Base-by-base conservation (phyloP, 2,329 filamentous ascomycete species). In the Arthrobotrys musiformis region DNA sequence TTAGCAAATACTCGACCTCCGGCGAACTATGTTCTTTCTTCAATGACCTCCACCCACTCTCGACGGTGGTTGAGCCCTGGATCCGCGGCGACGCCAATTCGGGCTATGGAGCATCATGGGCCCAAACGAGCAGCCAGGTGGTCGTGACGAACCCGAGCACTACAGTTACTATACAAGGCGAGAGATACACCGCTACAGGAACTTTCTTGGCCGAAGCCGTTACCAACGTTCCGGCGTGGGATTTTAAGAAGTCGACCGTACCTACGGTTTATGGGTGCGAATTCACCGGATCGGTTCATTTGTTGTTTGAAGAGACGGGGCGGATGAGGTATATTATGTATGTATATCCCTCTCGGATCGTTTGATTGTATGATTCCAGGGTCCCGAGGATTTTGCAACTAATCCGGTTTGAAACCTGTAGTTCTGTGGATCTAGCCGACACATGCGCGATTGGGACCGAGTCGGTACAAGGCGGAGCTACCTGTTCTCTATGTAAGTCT, bases 311-410 rank as follows among this genome's bases (percentile, higher is more conserved):
- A 13, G 30, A 37, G 24, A 58, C 54, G 3, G 54, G 54, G 6
- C 54, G 54, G 1, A 58, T 40, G 19, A 58, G 54, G 17, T 58
- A 58, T 40, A n/a, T 58, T n/a, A n/a, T 15, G 54, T 58, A 58
- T 24, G 54, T 40, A 58, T 35, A 56, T 19, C 11, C 40, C n/a
- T 40, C 40, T 8, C 3, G 40, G n/a, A n/a, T 35, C 19, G 13
- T 2, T 24, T 24, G 37, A 48, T 17, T 42, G 1, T 15, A 40
- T 15, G 2, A 3, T 19, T 19, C 6, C 1, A 8, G 4, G 6
- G 40, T n/a, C 24, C 9, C 9, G 15, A 15, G 30, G 24, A 52
- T 54, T 6, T 2, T 8, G 35, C 24, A 8, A 11, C 19, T 58
- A 40, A 58, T 22, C 9, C n/a, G 24, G 17, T 2, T 15, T 9